phyloP scores from a whole-genome alignment of 2,329 filamentous ascomycete genomes.

The Sporothrix pallida region DNA sequence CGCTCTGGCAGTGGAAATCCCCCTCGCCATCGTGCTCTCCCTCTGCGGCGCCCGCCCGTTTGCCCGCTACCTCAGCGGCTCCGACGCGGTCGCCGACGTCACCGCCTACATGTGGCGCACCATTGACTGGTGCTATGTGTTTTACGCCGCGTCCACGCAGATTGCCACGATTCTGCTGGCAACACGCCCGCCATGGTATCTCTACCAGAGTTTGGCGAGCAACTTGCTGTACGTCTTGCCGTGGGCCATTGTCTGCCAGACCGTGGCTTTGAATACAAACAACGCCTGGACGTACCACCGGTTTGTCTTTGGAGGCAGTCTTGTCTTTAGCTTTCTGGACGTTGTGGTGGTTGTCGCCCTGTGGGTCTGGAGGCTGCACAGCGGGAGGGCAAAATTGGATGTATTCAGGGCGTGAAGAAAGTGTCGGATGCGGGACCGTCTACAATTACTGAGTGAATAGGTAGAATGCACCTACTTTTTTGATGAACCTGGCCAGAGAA shows the following conservation, averaged over 20 bases:
- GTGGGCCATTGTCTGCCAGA: conserved; percentile 69
- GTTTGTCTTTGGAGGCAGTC: conserved; percentile 69
- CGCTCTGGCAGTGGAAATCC: conserved; percentile 64
- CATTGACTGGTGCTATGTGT: conserved; percentile 71
- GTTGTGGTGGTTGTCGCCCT: conserved; percentile 56
- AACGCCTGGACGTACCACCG: conserved; percentile 72
- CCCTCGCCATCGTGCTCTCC: conserved; percentile 67
- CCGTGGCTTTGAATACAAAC: conserved; percentile 51
- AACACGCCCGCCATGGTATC: conserved; percentile 69
- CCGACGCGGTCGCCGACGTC: conserved; percentile 62
- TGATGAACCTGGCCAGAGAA: no score
- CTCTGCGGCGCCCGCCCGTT: conserved; percentile 64
- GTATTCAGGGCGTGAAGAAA: background rate
- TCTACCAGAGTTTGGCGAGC: conserved; percentile 68
- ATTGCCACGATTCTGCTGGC: conserved; percentile 68
- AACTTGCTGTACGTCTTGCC: conserved; percentile 73
- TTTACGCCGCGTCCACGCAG: conserved; percentile 70
- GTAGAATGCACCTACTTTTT: background rate
- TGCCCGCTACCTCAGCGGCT: conserved; percentile 65
- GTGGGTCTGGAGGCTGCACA: conserved; percentile 59
- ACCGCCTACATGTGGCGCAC: conserved; percentile 69
- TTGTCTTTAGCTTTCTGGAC: conserved; percentile 69
- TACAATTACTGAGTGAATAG: background rate
- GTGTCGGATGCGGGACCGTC: background rate
- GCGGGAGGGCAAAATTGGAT: conserved; percentile 42